Evolutionary conservation across 129 eudicot species (phyloP), one percentile per base, ranked within the genome.

Genomic region (Silybum marianum): DNA sequence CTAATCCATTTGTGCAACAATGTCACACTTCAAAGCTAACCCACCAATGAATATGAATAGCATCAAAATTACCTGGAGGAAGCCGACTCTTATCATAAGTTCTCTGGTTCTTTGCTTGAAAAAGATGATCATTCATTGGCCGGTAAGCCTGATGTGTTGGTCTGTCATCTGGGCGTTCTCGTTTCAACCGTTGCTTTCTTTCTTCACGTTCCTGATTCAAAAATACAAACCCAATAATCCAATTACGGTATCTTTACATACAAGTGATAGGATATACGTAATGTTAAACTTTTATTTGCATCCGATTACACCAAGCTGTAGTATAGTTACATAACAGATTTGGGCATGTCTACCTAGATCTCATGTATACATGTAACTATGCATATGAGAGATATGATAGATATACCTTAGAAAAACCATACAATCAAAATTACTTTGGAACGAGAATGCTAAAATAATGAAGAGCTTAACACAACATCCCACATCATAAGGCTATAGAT

Each of bases 161-260:
- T 80, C 89, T 86, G 30, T 95, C 99, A 91, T 95, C 97, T 14
- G 93, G 88, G 8, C 89, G 97, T 71, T 95, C 98, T 85, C 94
- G 85, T 82, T 85, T 93, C 84, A 95, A 40, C 48, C 94, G 79
- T 74, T 83, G 97, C 30, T 86, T 89, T 82, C 99, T 90, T 87
- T 95, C 99, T 82, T 95, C 99, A 63, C 99, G 99, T 74, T 92
- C 99, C 99, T 95, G 85, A 81, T 83, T 42, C 71, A 86, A 69
- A 73, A 77, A 80, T 58, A 39, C 16, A 78, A 24, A 78, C 54
- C 2, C 70, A 19, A 3, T 30, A 21, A 71, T 40, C 39, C 4
- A 4, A 5, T 72, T 21, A 38, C 11, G 21, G 12, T 34, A 62
- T 12, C 72, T 40, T 42, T 77, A 54, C 21, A 36, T 77, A 36